Base-by-base conservation (phyloP, 2,329 filamentous ascomycete species). In the Neonectria faginata region DNA sequence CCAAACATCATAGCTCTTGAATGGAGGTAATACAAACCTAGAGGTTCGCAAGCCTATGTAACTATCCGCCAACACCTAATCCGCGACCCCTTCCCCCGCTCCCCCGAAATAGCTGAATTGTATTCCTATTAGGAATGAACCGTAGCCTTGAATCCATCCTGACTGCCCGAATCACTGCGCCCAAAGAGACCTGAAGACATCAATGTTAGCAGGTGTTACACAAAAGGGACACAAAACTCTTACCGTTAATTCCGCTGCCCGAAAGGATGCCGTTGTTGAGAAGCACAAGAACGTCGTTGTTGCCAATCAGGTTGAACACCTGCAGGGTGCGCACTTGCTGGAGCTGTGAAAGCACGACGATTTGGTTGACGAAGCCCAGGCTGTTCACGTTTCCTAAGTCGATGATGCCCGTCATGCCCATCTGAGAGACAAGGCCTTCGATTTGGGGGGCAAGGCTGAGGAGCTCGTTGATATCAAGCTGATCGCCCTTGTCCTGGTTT, bases 291-390 rank as follows among this genome's bases (percentile, higher is more conserved):
- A 48, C 22, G 45, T 48, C 45, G 20, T 48, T 25, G 12, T 16
- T 25, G 22, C 22, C 14, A 10, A 48, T 25, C 12, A 48, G 4
- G 45, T 48, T 48, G 45, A 48, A 48, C 1, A 48, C 22, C 22
- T 48, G 45, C 5, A 48, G 45, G 12, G 45, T 48, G 45, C 45
- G 45, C 22, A 48, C 16, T 16, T 48, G 45, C 45, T 48, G 45
- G 45, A 48, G 45, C 45, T 48, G 45, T 2, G 20, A 16, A 22
- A 48, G 45, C 12, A 48, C 14, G 45, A 48, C 25, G 14, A 48
- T 27, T 25, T 48, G 45, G 22, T 48, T 27, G 45, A 16, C 45
- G 25, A 48, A 48, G 12, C 45, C 45, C 6, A 48, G 14, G 7
- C 14, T 25, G 25, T 48, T 48, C 22, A 48, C 7, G 45, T 48